Percentiles rank a stretch among this genome's conserved stretches.
Conservation (phyloP, 2,329 filamentous ascomycete genomes). For the Decorospora gaudefroyi region DNA sequence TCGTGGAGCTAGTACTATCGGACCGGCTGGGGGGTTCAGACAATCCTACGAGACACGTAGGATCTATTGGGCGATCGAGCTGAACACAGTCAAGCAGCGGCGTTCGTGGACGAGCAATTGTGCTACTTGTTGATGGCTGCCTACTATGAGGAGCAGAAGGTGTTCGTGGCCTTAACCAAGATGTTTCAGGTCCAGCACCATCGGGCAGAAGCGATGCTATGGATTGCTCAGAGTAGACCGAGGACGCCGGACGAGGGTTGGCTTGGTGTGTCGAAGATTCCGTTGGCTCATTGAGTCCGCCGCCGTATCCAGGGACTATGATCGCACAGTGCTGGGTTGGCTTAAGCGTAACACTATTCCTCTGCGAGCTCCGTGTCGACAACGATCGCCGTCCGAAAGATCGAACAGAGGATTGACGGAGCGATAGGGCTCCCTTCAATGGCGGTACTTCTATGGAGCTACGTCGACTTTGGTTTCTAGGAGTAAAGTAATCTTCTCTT, state of each 20-base stretch:
- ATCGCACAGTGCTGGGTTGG: constrained; percentile 42
- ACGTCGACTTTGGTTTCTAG: constrained; percentile 31
- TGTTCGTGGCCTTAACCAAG: constrained; percentile 25
- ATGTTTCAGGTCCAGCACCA: constrained; percentile 21
- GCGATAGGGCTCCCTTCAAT: constrained; percentile 30
- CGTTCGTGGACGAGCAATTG: constrained; percentile 24
- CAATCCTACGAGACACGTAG: not conserved
- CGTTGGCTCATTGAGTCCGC: constrained; percentile 39
- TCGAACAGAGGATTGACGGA: constrained; percentile 45
- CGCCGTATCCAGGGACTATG: constrained; percentile 48
- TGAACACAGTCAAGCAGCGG: constrained; percentile 30
- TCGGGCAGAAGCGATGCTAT: constrained; percentile 22
- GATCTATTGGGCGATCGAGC: constrained; percentile 20
- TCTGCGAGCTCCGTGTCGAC: constrained; percentile 33
- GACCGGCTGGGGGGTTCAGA: constrained; percentile 28
- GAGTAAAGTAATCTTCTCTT: constrained; percentile 48
- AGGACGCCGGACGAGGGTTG: constrained; percentile 5
- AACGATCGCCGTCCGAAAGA: constrained; percentile 39
- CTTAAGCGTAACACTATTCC: constrained; percentile 36
- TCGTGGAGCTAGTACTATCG: constrained; percentile 33
- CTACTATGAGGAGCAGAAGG: constrained; percentile 20
- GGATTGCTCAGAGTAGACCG: constrained; percentile 15
- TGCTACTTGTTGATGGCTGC: constrained; percentile 16
- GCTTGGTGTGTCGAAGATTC: constrained; percentile 7
- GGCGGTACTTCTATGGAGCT: constrained; percentile 39